A percentile compares a stretch with the other conserved stretches of the same genome.
phyloP scores from a whole-genome alignment of 176 grass and related monocot genomes.

The Lolium perenne region DNA sequence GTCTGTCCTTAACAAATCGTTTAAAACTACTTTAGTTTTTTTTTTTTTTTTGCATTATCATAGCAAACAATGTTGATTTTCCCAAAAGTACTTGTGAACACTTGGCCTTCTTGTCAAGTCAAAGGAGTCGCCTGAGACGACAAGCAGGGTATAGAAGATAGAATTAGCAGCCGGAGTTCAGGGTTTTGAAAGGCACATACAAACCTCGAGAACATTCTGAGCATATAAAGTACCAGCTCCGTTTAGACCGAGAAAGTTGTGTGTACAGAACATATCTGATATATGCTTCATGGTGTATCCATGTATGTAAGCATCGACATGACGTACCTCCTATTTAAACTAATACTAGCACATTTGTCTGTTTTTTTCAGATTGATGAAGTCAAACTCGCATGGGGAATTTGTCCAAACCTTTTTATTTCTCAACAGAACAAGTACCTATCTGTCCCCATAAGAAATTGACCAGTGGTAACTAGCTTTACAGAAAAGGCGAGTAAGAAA shows the following conservation, averaged over 20 bases:
- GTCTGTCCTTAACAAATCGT: neutral
- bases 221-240: neutral
- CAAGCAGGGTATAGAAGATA: neutral
- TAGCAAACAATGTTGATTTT: neutral
- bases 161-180: conserved; percentile 34
- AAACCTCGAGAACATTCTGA: neutral
- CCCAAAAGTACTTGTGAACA: conserved; percentile 36
- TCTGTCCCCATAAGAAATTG: neutral
- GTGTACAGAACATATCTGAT: neutral
- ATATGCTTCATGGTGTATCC: neutral
- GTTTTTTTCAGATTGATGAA: neutral
- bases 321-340: neutral
- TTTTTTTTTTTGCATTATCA: neutral
- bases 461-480: neutral
- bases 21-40: neutral
- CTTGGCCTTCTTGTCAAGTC: conserved; percentile 14
- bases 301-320: neutral
- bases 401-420: neutral
- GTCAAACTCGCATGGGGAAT: neutral
- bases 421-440: neutral
- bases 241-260: neutral
- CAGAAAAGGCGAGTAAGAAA: neutral
- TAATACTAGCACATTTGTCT: neutral
- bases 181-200: conserved; percentile 8
- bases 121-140: conserved; percentile 15